These are phyloP conservation scores for Phytophthora citricola DNA, from an alignment of 352 stramenopile genomes.

Conservation along the genomic window DNA sequence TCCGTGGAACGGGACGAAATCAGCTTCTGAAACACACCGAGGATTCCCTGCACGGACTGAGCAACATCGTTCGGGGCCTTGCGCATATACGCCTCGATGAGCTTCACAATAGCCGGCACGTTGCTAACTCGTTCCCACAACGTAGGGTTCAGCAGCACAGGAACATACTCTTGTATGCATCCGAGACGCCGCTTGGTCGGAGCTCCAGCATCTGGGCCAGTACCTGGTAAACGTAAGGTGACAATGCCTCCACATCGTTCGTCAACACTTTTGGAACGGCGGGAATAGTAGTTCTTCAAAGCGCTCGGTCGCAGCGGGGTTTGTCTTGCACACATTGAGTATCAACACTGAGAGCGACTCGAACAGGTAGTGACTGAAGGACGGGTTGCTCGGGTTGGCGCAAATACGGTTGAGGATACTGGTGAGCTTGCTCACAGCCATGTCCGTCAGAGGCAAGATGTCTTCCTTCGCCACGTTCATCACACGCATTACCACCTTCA, in stretches of 20 bases:
- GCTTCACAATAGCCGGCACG: conserved; percentile 95
- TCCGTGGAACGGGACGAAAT: conserved; percentile 95
- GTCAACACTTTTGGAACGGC: conserved; percentile 97
- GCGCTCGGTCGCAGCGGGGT: conserved; percentile 71
- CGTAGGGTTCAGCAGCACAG: conserved; percentile 92
- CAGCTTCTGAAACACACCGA: conserved; percentile 99
- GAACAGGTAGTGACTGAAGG: conserved; percentile 99
- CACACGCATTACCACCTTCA: conserved; percentile 98
- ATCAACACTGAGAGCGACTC: conserved; percentile 98
- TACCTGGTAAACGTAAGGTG: conserved; percentile 99
- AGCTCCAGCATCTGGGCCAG: conserved; percentile 98
- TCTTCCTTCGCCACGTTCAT: conserved; percentile 94
- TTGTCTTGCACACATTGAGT: conserved; percentile 91
- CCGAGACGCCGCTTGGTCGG: conserved; percentile 83
- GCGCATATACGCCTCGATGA: conserved; percentile 97
- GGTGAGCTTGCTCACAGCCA: conserved; percentile 96
- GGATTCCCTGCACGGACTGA: conserved; percentile 80
- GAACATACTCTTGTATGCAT: conserved; percentile 97
- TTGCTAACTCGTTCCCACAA: conserved; percentile 98
- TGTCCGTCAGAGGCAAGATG: conserved; percentile 91
- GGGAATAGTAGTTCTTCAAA: conserved; percentile 98
- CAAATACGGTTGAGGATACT: conserved; percentile 94
- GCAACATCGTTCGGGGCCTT: conserved; percentile 93
- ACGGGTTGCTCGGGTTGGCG: conserved; percentile 98
- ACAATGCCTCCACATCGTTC: conserved; percentile 94